Base-by-base conservation (phyloP, 768 basidiomycete species). In the Tremella fuciformis region DNA sequence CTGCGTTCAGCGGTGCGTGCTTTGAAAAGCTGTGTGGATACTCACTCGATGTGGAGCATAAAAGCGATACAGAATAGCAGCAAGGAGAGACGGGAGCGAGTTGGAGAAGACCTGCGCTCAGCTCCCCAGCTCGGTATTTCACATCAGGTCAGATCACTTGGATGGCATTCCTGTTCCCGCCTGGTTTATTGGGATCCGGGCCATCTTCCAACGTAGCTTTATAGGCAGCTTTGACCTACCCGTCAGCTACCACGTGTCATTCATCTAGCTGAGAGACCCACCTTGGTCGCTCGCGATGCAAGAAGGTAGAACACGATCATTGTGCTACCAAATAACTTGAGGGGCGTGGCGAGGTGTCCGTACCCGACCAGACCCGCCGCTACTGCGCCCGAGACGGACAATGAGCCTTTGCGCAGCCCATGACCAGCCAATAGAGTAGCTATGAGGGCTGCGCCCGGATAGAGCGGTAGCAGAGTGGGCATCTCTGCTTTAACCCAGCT, bases 271-370 rank as follows among this genome's bases (percentile, higher is more conserved):
- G 42, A 15, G 4, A 46, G 29, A n/a, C 90, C 86, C 60, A 86
- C 88, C 77, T 91, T 92, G 2, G 93, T 96, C 0, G 91, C 91
- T 48, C 83, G 82, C 60, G 88, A 88, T 3, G 86, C 92, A 0
- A 84, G 68, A 26, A 92, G 78, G 75, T 96, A 76, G 62, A 76
- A 74, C 2, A 64, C 66, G 22, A 76, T 74, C 67, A 76, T 58
- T 1, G 67, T 62, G 13, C 66, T 57, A 8, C 75, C 75, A 64
- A 76, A 76, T 1, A 69, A 52, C 25, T 67, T 71, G 44, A 71
- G 44, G 1, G 73, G 71, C 52, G 71, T 73, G 9, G 69, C 81
- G 76, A 97, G 81, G 73, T 85, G 84, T 4, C 82, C 66, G 71
- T 87, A 86, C 2, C 91, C 92, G 8, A 90, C 84, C 2, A 84